Evolutionary conservation across 306 rosid genomes (phyloP).

Genomic region (Fagus crenata): DNA sequence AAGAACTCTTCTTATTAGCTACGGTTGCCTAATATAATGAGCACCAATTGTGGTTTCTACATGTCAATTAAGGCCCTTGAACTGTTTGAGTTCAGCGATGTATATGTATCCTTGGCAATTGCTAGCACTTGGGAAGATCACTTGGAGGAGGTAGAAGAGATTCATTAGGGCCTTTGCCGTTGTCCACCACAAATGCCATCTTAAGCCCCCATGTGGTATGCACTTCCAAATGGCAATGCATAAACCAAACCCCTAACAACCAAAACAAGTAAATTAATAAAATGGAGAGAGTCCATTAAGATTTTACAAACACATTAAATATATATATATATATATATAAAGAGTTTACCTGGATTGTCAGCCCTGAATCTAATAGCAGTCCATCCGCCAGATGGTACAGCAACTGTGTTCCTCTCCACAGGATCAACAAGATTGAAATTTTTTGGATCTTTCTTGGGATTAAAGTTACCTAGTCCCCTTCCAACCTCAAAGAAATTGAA

Average conservation of each 20-base stretch:
- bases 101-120: neutral
- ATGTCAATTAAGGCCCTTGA: neutral
- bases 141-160: slow-evolving; percentile 72
- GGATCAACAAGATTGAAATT: slow-evolving; percentile 76
- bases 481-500: slow-evolving; percentile 81
- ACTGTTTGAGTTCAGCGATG: neutral
- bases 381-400: slow-evolving; percentile 87
- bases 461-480: slow-evolving; percentile 68
- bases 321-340: neutral
- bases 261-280: neutral
- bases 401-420: slow-evolving; percentile 79
- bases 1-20: neutral
- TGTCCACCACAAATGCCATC: slow-evolving; percentile 87
- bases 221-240: slow-evolving; percentile 80
- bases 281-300: too few relatives aligned
- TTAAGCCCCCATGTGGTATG: slow-evolving; percentile 92
- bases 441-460: slow-evolving; percentile 53
- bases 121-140: slow-evolving; percentile 72
- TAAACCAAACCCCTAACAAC: slow-evolving; percentile 72
- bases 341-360: slow-evolving; percentile 76
- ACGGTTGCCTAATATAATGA: neutral
- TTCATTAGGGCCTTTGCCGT: slow-evolving; percentile 73
- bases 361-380: slow-evolving; percentile 77
- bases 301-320: too few relatives aligned
- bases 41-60: neutral